A percentile compares a stretch with the other conserved stretches of the same genome.
These are phyloP conservation scores for Talaromyces trachyspermus DNA, from an alignment of 495 filamentous ascomycete species.

Conservation along the genomic window DNA sequence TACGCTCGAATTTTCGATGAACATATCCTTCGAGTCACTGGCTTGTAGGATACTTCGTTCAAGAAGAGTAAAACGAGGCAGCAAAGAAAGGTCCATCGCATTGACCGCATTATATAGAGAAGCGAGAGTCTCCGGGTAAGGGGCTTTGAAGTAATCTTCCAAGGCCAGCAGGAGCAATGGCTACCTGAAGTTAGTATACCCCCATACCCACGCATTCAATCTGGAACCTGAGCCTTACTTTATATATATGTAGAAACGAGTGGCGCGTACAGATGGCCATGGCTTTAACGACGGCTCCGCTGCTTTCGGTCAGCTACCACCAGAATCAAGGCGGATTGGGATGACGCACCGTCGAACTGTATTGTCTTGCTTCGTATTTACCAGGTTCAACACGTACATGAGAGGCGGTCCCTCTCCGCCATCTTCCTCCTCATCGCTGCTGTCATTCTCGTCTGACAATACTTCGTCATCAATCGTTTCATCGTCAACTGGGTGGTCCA, in stretches of 20 bases:
- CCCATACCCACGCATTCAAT: constrained; percentile 66
- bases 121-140: constrained; percentile 81
- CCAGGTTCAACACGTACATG: constrained; percentile 94
- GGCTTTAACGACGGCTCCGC: constrained; percentile 92
- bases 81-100: constrained; percentile 89
- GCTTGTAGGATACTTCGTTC: constrained; percentile 82
- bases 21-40: constrained; percentile 91
- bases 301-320: constrained; percentile 20
- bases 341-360: constrained; percentile 63
- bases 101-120: constrained; percentile 89
- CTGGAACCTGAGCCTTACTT: constrained; percentile 44
- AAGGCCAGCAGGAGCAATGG: constrained; percentile 89
- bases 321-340: not conserved
- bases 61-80: constrained; percentile 77
- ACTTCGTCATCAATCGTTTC: constrained; percentile 38
- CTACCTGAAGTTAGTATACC: constrained; percentile 35
- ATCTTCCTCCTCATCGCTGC: constrained; percentile 51
- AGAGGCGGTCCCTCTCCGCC: constrained; percentile 74
- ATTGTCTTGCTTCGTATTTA: constrained; percentile 96
- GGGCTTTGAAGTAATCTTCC: constrained; percentile 95
- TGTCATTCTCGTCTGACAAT: constrained; percentile 37
- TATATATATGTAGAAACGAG: constrained; percentile 98
- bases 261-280: constrained; percentile 99
- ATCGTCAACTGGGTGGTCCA: constrained; percentile 47
- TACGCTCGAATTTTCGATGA: constrained; percentile 96